Evolutionary conservation across 495 filamentous ascomycete genomes (phyloP).

Genomic region (Baudoinia panamericana): DNA sequence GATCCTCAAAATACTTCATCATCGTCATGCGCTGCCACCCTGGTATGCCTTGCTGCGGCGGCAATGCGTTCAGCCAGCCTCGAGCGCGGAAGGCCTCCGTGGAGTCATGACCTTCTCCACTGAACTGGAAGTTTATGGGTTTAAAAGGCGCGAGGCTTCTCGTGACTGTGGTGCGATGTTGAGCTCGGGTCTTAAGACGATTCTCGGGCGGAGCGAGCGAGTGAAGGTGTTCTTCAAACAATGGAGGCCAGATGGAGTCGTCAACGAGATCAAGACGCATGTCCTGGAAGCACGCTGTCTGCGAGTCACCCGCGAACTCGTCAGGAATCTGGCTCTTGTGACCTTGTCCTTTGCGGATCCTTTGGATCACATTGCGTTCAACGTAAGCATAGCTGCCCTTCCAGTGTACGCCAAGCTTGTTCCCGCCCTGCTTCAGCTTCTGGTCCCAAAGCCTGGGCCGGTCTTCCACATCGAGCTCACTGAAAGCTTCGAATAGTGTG

Average conservation of each 20-base stretch:
- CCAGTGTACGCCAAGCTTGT: conserved; percentile 24
- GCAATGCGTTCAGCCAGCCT: conserved; percentile 30
- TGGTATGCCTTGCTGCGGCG: conserved; percentile 25
- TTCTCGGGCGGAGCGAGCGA: conserved; percentile 8
- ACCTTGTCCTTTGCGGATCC: conserved; percentile 6
- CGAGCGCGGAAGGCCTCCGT: conserved; percentile 20
- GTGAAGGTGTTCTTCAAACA: conserved; percentile 24
- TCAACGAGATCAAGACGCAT: conserved; percentile 9
- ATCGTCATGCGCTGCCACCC: conserved; percentile 32
- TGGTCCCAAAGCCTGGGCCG: conserved; percentile 20
- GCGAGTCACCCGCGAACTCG: conserved; percentile 14
- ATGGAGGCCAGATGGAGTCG: conserved; percentile 18
- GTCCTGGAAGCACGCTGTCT: conserved; percentile 15
- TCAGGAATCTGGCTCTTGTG: conserved; percentile 8
- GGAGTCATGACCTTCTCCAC: conserved; percentile 19
- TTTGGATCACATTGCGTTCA: conserved; percentile 14
- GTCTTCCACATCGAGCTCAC: conserved; percentile 11
- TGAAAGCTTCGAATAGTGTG: conserved; percentile 17
- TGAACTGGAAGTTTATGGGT: conserved; percentile 18
- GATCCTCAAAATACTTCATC: conserved; percentile 28
- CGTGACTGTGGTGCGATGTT: conserved; percentile 15
- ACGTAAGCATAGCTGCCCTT: conserved; percentile 28
- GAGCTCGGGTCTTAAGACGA: conserved; percentile 23
- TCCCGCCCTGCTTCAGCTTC: not conserved
- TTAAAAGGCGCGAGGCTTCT: not conserved